These are phyloP conservation scores for Globisporangium paroecandrum DNA, from an alignment of 352 stramenopile genomes.

Conservation along the genomic window DNA sequence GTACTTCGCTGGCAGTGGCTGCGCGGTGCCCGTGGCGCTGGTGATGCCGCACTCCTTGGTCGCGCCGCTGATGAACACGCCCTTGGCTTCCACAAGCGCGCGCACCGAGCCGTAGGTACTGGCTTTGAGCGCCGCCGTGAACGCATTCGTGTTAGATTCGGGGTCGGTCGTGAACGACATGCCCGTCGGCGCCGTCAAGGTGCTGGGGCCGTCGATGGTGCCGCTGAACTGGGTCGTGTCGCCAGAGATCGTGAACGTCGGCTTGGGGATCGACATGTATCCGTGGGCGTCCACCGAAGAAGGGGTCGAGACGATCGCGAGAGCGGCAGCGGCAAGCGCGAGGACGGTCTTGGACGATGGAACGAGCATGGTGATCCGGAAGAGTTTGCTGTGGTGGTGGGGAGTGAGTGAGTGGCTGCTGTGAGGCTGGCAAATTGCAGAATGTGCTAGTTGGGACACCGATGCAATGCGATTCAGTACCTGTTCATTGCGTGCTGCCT, in stretches of 20 bases:
- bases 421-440: background rate
- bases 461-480: background rate
- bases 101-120: too few relatives aligned
- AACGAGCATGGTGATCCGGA: background rate
- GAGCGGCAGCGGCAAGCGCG: background rate
- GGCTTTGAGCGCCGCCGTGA: constrained; percentile 1
- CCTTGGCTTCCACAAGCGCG: too few relatives aligned
- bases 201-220: constrained; percentile 10
- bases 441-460: background rate
- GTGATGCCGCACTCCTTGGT: constrained; percentile 11
- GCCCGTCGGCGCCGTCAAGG: constrained; percentile 4
- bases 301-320: background rate
- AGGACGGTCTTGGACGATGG: constrained; percentile 13
- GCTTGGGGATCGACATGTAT: constrained; percentile 26
- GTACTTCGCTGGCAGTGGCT: too few relatives aligned
- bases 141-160: background rate
- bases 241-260: constrained; percentile 19
- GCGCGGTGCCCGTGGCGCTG: background rate
- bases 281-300: constrained; percentile 21
- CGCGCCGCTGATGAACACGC: constrained; percentile 8
- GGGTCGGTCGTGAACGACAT: constrained; percentile 10
- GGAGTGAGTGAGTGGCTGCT: background rate
- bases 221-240: constrained; percentile 8
- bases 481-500: background rate
- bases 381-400: background rate